Percentiles rank a stretch among this genome's conserved stretches.
These are phyloP conservation scores for Irpex sp. DNA, from an alignment of 1,284 basidiomycete genomes.

Conservation along the genomic window DNA sequence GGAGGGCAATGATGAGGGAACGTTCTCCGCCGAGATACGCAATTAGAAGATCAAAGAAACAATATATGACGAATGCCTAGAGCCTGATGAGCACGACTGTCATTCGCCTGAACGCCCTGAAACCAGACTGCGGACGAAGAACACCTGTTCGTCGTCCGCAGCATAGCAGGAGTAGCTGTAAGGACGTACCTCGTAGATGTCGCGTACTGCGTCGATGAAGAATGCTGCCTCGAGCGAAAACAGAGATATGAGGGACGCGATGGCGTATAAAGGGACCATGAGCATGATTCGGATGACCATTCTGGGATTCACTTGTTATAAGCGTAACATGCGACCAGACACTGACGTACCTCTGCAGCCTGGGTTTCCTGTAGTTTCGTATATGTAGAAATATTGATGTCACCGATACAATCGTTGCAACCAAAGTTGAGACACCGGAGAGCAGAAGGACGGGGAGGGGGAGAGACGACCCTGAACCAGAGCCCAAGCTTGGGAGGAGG, in stretches of 20 bases:
- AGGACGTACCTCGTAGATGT: constrained; percentile 85
- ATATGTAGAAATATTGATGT: constrained; percentile 86
- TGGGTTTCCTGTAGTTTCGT: constrained; percentile 84
- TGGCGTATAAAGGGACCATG: constrained; percentile 93
- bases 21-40: constrained; percentile 92
- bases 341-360: constrained; percentile 63
- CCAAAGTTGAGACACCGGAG: constrained; percentile 55
- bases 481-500: constrained; percentile 13
- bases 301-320: constrained; percentile 31
- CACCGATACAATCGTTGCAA: constrained; percentile 76
- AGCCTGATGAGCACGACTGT: constrained; percentile 2
- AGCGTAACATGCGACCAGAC: background rate
- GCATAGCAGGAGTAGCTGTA: background rate
- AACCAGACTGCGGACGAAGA: background rate
- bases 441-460: constrained; percentile 51
- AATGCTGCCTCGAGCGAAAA: constrained; percentile 95
- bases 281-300: constrained; percentile 95
- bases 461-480: constrained; percentile 42
- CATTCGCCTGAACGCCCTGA: background rate
- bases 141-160: background rate
- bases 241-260: constrained; percentile 88
- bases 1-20: constrained; percentile 84
- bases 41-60: constrained; percentile 78
- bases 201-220: constrained; percentile 91
- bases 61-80: constrained; percentile 95